Evolutionary conservation across 192 early-diverging fungal genomes (phyloP).

Genomic region (Backusella tuberculispora): DNA sequence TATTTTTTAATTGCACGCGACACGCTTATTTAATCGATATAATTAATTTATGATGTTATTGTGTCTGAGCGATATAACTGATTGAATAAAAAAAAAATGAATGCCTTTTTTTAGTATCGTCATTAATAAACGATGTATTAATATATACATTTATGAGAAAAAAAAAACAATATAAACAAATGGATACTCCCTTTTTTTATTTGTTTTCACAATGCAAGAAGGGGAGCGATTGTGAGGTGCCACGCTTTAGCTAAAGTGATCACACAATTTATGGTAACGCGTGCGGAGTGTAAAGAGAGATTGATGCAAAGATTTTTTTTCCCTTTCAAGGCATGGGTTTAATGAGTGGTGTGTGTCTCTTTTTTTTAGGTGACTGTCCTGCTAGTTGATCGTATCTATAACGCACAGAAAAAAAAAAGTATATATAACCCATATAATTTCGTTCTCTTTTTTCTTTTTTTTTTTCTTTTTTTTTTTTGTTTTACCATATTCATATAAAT

Average conservation of each 20-base stretch:
- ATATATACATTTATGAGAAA: not conserved
- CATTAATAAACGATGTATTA: not conserved
- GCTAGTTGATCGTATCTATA: not conserved
- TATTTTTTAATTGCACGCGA: not conserved
- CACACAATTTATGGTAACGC: not conserved
- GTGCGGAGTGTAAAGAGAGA: constrained; percentile 6
- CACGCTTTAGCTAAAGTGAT: not conserved
- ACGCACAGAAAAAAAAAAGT: not conserved
- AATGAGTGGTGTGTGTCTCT: not conserved
- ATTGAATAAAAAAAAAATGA: not conserved
- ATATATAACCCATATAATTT: not conserved
- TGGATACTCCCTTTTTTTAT: not conserved
- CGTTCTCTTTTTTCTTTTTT: not conserved
- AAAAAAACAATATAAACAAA: constrained; percentile 1
- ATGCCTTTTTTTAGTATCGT: not conserved
- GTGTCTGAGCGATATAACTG: not conserved
- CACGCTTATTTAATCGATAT: not conserved
- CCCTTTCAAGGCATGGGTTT: not conserved
- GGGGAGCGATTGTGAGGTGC: constrained; percentile 5
- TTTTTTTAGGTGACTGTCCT: not conserved
- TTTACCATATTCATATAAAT: not conserved
- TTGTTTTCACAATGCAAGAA: constrained; percentile 5
- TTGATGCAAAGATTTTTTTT: constrained; percentile 10
- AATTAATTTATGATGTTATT: not conserved
- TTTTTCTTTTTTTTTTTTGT: not conserved